Percentiles rank a stretch among this genome's conserved stretches.
Evolutionary conservation across 768 basidiomycete species (phyloP).

Genomic region (Trametes meyenii): DNA sequence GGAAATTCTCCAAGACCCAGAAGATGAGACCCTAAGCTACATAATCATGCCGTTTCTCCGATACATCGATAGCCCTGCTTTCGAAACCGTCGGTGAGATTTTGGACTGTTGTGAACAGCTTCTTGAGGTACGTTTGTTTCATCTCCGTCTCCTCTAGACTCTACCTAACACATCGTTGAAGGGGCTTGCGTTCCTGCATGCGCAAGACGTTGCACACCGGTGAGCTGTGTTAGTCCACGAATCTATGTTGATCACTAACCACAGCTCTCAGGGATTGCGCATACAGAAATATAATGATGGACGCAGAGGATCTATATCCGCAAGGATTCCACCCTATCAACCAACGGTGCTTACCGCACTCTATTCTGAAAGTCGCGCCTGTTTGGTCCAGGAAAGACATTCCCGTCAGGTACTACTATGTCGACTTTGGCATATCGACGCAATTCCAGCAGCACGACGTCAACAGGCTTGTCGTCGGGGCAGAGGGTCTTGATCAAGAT

Average conservation of each 20-base stretch:
- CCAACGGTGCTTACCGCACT: neutral
- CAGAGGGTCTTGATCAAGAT: too few species aligned
- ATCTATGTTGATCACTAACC: too few species aligned
- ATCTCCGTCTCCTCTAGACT: neutral
- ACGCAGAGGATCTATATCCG: conserved; percentile 27
- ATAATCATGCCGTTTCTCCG: conserved; percentile 5
- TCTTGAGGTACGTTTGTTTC: too few species aligned
- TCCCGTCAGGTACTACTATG: conserved; percentile 31
- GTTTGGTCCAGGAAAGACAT: neutral
- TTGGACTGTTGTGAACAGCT: conserved; percentile 4
- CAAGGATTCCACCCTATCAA: conserved; percentile 27
- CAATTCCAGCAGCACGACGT: too few species aligned
- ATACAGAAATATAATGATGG: conserved; percentile 31
- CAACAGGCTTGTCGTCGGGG: too few species aligned
- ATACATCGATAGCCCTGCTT: neutral
- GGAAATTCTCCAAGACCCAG: too few species aligned
- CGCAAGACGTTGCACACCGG: conserved; percentile 25
- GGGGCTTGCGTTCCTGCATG: conserved; percentile 28
- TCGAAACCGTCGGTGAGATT: neutral
- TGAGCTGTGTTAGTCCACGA: too few species aligned
- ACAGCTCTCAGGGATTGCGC: conserved; percentile 26
- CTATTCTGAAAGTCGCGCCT: too few species aligned
- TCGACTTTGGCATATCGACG: conserved; percentile 35
- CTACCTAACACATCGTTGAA: neutral
- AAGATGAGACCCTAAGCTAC: too few species aligned